Conservation (phyloP, 2,329 filamentous ascomycete species). For the Colletotrichum tropicale region DNA sequence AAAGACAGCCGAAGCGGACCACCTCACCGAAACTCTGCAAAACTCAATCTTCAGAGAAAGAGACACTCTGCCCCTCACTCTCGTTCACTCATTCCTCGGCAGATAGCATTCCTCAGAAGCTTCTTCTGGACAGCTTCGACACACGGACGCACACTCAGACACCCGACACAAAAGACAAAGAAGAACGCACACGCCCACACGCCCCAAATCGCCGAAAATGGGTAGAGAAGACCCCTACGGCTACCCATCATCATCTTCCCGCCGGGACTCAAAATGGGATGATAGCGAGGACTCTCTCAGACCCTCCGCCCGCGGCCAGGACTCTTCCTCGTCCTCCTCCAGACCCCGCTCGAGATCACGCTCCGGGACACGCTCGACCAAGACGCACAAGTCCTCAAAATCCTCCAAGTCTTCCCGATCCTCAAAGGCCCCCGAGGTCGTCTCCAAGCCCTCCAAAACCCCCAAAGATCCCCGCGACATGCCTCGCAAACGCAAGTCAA, state of each 20-base stretch:
- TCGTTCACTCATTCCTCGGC: background rate
- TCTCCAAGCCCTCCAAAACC: background rate
- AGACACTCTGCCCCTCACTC: background rate
- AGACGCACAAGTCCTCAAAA: background rate
- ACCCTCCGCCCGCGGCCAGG: background rate
- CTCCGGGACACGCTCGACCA: background rate
- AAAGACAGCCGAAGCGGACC: background rate
- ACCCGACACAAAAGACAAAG: background rate
- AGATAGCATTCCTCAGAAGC: background rate
- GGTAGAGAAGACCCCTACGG: background rate
- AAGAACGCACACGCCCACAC: background rate
- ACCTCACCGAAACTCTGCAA: background rate
- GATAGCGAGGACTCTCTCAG: conserved; percentile 8
- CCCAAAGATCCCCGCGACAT: background rate
- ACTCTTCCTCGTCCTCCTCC: background rate
- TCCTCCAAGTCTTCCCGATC: background rate
- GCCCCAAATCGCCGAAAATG: background rate
- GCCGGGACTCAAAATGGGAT: conserved; percentile 5
- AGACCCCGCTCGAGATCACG: conserved; percentile 7
- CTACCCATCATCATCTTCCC: background rate
- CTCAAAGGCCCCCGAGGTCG: background rate
- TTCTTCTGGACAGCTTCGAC: background rate
- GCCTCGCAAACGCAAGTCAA: conserved; percentile 7
- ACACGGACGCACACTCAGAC: background rate
- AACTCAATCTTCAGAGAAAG: background rate